phyloP scores from a whole-genome alignment of 805 yeast species.

The Priceomyces carsonii region DNA sequence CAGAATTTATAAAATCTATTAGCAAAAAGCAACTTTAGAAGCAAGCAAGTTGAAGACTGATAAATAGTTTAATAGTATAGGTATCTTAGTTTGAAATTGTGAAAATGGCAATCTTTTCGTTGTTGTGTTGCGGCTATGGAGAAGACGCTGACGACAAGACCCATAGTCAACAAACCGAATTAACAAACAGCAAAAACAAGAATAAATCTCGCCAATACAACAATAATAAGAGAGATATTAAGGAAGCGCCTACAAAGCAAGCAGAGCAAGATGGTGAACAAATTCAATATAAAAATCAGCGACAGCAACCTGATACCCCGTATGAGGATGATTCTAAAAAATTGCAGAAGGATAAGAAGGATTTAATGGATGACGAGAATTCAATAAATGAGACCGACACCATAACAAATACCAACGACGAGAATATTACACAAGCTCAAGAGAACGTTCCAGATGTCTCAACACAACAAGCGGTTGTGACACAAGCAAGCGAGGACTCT shows the following conservation, averaged over 20 bases:
- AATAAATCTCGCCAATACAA: constrained; percentile 2
- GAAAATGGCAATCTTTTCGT: constrained; percentile 4
- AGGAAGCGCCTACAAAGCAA: not conserved
- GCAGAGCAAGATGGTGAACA: not conserved
- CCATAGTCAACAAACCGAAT: constrained; percentile 17
- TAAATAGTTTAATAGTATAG: no score
- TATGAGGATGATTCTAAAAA: constrained; percentile 7
- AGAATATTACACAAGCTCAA: constrained; percentile 19
- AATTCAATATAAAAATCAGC: not conserved
- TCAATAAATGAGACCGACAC: constrained; percentile 44
- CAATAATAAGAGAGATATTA: not conserved
- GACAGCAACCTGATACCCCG: constrained; percentile 8
- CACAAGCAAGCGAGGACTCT: constrained; percentile 7
- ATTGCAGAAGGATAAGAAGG: constrained; percentile 19
- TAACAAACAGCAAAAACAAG: constrained; percentile 5
- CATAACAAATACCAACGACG: constrained; percentile 38
- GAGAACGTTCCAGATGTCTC: constrained; percentile 4
- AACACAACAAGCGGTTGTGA: constrained; percentile 1
- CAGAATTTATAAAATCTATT: no score
- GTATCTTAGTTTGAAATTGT: no score
- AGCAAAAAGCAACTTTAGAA: no score
- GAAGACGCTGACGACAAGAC: constrained; percentile 34
- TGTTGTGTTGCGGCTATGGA: constrained; percentile 5
- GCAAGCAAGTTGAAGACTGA: no score
- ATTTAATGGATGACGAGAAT: constrained; percentile 36